These are phyloP conservation scores for Mycena crocata DNA, from an alignment of 768 basidiomycete species.

Conservation along the genomic window DNA sequence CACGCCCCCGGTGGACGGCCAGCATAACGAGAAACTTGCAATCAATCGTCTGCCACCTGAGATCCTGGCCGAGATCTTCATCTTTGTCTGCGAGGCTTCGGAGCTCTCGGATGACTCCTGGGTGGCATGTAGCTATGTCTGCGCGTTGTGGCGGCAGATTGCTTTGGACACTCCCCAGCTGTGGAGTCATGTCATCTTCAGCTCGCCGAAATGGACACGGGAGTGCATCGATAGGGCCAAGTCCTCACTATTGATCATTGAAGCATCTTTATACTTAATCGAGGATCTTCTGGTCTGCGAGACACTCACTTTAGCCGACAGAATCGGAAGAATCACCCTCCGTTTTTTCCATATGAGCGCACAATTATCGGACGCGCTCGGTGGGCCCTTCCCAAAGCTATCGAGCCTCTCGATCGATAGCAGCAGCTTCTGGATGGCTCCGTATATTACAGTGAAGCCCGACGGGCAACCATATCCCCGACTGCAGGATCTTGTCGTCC, in stretches of 20 bases:
- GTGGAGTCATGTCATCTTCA: slow-evolving; percentile 25
- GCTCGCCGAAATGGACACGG: slow-evolving; percentile 2
- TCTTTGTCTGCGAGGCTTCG: slow-evolving; percentile 12
- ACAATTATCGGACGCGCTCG: background rate
- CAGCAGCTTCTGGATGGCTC: background rate
- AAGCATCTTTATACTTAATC: background rate
- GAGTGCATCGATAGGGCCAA: slow-evolving; percentile 22
- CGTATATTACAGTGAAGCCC: background rate
- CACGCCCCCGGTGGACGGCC: slow-evolving; percentile 8
- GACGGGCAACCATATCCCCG: slow-evolving; percentile 11
- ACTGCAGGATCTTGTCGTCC: slow-evolving; percentile 9
- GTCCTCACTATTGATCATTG: slow-evolving; percentile 15
- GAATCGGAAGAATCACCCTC: slow-evolving; percentile 12
- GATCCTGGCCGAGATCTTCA: slow-evolving; percentile 24
- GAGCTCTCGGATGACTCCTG: slow-evolving; percentile 12
- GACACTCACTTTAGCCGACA: background rate
- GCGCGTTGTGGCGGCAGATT: slow-evolving; percentile 23
- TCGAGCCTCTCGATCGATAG: background rate
- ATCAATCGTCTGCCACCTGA: slow-evolving; percentile 24
- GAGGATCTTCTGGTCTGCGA: background rate
- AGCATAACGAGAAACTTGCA: slow-evolving; percentile 14
- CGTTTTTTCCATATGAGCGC: background rate
- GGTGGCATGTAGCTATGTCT: slow-evolving; percentile 26
- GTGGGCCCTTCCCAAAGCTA: slow-evolving; percentile 20
- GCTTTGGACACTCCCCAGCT: slow-evolving; percentile 14